phyloP scores from a whole-genome alignment of 345 rosid species.

The Psidium guajava region DNA sequence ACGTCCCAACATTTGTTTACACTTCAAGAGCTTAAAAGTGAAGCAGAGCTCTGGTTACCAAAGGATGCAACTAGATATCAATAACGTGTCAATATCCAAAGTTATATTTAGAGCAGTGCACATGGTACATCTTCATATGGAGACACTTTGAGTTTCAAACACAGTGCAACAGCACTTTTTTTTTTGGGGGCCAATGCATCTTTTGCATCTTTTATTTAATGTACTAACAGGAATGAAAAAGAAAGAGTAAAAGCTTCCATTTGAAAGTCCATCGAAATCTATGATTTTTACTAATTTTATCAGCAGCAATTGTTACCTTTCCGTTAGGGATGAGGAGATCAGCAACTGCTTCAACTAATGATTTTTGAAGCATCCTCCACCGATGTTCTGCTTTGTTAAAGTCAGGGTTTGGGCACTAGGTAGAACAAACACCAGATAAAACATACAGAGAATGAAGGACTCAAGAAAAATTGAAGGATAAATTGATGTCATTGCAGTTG shows the following conservation, averaged over 20 bases:
- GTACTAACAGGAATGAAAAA: not conserved
- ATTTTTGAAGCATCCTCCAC: conserved; percentile 59
- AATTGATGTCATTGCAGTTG: not conserved
- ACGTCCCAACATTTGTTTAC: not conserved
- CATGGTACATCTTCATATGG: not conserved
- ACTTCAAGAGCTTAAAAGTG: not conserved
- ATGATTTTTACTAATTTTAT: not conserved
- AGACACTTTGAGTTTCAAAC: not conserved
- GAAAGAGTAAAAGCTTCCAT: not conserved
- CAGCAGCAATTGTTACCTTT: conserved; percentile 25
- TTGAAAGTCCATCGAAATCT: not conserved
- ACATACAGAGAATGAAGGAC: not conserved
- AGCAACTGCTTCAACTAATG: conserved; percentile 49
- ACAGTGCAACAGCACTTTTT: not conserved
- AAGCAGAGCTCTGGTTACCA: not conserved
- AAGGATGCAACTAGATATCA: not conserved
- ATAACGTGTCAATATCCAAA: not conserved
- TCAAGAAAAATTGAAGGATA: not conserved
- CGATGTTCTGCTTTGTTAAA: conserved; percentile 50
- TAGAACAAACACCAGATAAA: not conserved
- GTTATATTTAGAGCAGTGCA: not conserved
- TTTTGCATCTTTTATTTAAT: not conserved
- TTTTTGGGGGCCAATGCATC: not conserved
- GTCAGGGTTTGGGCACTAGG: conserved; percentile 70
- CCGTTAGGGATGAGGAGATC: conserved; percentile 45